Base-by-base conservation (phyloP, 805 yeast genomes). In the Saturnispora galanensis region DNA sequence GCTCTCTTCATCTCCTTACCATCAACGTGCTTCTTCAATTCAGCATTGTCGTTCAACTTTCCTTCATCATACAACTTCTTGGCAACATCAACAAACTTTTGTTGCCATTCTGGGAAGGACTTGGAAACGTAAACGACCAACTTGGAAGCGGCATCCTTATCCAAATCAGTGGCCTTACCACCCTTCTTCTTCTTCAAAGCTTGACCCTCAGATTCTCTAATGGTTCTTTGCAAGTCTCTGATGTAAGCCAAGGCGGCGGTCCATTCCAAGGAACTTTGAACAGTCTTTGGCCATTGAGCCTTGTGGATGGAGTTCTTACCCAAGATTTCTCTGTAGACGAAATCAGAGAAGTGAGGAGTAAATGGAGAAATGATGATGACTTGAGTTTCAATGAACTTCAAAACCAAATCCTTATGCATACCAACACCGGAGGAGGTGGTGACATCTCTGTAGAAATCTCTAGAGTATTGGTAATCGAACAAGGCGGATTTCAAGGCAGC, bases 271-370 rank as follows among this genome's bases (percentile, higher is more conserved):
- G 85, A 81, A 48, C 83, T 73, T 35, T 87, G 83, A 52, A 73
- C 70, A 15, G 74, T 58, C n/a, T 82, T 78, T 52, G 98, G 97
- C 83, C 90, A 93, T 47, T 52, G 58, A 18, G 90, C 84, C 31
- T 50, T 42, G 63, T 89, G 94, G 37, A 86, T 79, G 38, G 94
- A 72, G 3, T 71, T 62, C 54, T 82, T 74, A 36, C 79, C 78
- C 51, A 93, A 70, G 37, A 88, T 71, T 53, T 90, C 97, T 60
- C 83, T 77, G 76, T 85, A 87, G 47, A 90, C 70, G 68, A 78
- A 86, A 56, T 93, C 98, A 52, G 93, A 79, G 64, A 90, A 88
- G 66, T 93, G 98, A 40, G 98, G 97, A 37, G 97, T 94, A 55
- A 93, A 71, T 51, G 98, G 98, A 13, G 95, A 79, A 54, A 93